These are phyloP conservation scores for Tolypocladium endophyticum DNA, from an alignment of 2,329 filamentous ascomycete genomes.

Conservation along the genomic window DNA sequence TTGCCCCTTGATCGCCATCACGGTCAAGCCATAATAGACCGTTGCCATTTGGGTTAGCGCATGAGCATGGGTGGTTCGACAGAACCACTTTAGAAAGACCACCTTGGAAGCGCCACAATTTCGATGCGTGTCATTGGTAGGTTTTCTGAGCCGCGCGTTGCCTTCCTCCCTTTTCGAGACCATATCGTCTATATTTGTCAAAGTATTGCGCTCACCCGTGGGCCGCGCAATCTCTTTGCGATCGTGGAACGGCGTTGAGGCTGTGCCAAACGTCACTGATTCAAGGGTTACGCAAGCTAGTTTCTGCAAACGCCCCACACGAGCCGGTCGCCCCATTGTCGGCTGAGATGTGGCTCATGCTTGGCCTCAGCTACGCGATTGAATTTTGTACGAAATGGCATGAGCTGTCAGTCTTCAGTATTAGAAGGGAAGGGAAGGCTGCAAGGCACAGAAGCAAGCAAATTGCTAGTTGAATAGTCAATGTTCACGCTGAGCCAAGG, in stretches of 20 bases:
- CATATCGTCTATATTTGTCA: not conserved
- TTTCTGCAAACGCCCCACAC: not conserved
- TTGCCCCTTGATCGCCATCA: not conserved
- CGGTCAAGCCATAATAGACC: not conserved
- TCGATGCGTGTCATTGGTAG: not conserved
- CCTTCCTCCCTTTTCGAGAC: not conserved
- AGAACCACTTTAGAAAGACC: not conserved
- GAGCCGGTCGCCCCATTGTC: not conserved
- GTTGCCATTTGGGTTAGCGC: not conserved
- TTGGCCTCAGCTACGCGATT: not conserved
- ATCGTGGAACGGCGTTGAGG: not conserved
- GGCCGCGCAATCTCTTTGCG: not conserved
- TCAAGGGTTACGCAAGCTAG: not conserved
- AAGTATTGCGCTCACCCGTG: no score
- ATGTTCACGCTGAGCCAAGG: not conserved
- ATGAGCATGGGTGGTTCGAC: not conserved
- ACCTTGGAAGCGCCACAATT: not conserved
- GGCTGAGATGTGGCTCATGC: not conserved
- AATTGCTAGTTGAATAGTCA: not conserved
- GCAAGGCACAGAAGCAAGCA: not conserved
- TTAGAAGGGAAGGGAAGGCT: no score
- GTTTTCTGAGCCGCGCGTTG: not conserved
- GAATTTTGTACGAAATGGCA: not conserved
- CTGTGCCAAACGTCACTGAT: not conserved
- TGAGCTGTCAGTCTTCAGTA: no score